A percentile compares a stretch with the other conserved stretches of the same genome.
Evolutionary conservation across 202 grass and related monocot species (phyloP).

Genomic region (Hordeum pubiflorum): DNA sequence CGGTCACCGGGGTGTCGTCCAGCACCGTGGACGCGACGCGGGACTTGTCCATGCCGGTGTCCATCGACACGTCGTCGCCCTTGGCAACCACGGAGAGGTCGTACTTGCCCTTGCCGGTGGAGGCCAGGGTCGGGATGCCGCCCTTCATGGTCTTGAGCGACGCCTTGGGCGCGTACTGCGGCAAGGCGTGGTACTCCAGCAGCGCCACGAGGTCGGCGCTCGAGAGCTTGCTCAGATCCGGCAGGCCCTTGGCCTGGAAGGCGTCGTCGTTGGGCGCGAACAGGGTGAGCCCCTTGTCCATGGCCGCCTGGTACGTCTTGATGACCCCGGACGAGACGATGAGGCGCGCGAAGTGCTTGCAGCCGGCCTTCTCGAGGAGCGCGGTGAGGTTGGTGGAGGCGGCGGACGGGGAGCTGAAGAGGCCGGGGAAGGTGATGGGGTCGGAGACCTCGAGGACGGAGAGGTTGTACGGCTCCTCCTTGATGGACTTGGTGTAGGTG

Average conservation of each 20-base stretch:
- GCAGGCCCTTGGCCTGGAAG: slow-evolving; percentile 62
- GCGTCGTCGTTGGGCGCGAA: slow-evolving; percentile 93
- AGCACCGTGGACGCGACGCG: slow-evolving; percentile 79
- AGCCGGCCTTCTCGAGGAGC: slow-evolving; percentile 88
- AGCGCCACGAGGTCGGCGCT: slow-evolving; percentile 74
- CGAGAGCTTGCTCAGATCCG: slow-evolving; percentile 66
- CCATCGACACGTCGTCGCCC: slow-evolving; percentile 79
- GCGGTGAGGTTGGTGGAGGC: slow-evolving; percentile 66
- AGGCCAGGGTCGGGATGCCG: slow-evolving; percentile 58
- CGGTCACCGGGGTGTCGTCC: slow-evolving; percentile 59
- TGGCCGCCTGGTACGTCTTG: slow-evolving; percentile 72
- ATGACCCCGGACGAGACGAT: slow-evolving; percentile 73
- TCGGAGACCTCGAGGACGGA: slow-evolving; percentile 84
- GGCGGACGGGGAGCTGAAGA: slow-evolving; percentile 52
- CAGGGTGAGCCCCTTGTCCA: slow-evolving; percentile 84
- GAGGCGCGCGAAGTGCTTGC: slow-evolving; percentile 78
- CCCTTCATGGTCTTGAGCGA: slow-evolving; percentile 73
- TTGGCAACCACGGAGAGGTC: slow-evolving; percentile 61
- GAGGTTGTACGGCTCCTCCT: slow-evolving; percentile 78
- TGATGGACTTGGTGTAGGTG: slow-evolving; percentile 70
- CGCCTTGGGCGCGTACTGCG: slow-evolving; percentile 76
- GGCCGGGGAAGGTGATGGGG: slow-evolving; percentile 79
- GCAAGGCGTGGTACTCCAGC: slow-evolving; percentile 93
- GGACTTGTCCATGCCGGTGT: slow-evolving; percentile 73
- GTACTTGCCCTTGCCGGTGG: slow-evolving; percentile 62